Evolutionary conservation across 2,329 filamentous ascomycete genomes (phyloP), one percentile per base, ranked within the genome.

Genomic region (Emericellopsis cladophorae): DNA sequence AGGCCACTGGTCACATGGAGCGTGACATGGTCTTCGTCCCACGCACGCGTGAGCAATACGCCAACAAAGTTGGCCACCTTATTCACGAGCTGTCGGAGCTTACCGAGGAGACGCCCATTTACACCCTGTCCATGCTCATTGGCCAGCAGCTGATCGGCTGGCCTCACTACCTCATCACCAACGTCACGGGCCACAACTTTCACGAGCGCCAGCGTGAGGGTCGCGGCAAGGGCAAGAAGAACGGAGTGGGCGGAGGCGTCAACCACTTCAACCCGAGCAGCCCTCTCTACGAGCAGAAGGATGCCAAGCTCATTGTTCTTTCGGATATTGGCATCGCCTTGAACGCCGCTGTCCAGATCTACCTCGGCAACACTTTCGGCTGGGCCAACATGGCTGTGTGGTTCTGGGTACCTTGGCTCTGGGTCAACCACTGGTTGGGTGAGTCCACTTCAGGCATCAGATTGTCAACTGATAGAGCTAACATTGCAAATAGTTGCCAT

Each of bases 1-100:
- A 96, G 76, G 88, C 89, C 48, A 98, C 92, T 32, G 92, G 89
- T 54, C 79, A 98, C 73, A 81, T 98, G 67, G 88, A 93, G 67
- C 86, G 90, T 51, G 92, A 98, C 66, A 98, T 98, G 92, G 92
- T 96, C 48, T 96, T 95, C 60, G 73, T 96, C n/a, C 92, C 92
- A 45, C 86, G 86, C 66, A 95, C 88, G 42, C 81, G 89, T 44
- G 79, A 92, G 50, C 67, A 84, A 58, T 89, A 84, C 56, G 86
- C 88, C 49, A 73, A 71, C 45, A 81, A 83, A 44, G 61, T 90
- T 45, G 86, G 88, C 54, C 76, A 73, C 54, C 54, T 89, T 44
- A 69, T 74, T 40, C 86, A 95, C 62, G 86, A 96, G 66, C 67
- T 98, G 44, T 68, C 76, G 44, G 90, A 98, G 67, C 73, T 98